Conservation (phyloP, 2,329 filamentous ascomycete genomes). For the Penicillium corylophilum region DNA sequence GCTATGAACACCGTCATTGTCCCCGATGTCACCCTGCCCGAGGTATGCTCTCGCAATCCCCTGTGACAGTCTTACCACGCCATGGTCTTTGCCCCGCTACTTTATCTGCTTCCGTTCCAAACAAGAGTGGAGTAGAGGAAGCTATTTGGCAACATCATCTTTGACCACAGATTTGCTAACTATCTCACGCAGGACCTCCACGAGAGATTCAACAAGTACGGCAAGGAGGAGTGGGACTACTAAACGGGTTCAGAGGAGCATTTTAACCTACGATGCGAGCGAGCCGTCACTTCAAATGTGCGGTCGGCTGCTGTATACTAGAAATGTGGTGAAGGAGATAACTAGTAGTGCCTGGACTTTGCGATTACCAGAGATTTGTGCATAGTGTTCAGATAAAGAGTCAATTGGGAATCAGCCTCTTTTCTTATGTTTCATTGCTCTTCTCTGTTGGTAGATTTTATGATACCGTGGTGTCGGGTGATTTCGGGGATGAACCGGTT, state of each 20-base stretch:
- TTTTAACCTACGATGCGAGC: constrained; percentile 17
- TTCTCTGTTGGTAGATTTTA: neutral
- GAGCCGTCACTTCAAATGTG: constrained; percentile 7
- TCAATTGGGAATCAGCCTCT: constrained; percentile 31
- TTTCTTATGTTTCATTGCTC: constrained; percentile 12
- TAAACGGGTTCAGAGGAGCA: constrained; percentile 23
- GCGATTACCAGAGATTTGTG: constrained; percentile 31
- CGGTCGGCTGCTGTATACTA: constrained; percentile 35
- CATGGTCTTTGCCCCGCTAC: neutral
- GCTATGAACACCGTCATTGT: constrained; percentile 93
- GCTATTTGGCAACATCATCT: neutral
- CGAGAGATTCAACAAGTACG: constrained; percentile 99
- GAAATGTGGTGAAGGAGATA: constrained; percentile 26
- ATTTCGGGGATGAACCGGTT: neutral
- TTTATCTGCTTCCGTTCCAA: neutral
- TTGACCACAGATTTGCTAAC: neutral
- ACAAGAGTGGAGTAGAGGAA: neutral
- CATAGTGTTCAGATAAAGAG: constrained; percentile 34
- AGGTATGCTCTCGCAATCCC: constrained; percentile 54
- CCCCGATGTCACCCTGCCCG: constrained; percentile 88
- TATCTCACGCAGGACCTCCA: constrained; percentile 67
- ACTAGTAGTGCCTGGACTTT: constrained; percentile 24
- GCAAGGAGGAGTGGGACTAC: constrained; percentile 78
- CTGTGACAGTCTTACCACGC: neutral
- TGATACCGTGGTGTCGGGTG: neutral